Evolutionary conservation across 2,329 filamentous ascomycete species (phyloP), one percentile per base, ranked within the genome.

Genomic region (Penicillium corylophilum): DNA sequence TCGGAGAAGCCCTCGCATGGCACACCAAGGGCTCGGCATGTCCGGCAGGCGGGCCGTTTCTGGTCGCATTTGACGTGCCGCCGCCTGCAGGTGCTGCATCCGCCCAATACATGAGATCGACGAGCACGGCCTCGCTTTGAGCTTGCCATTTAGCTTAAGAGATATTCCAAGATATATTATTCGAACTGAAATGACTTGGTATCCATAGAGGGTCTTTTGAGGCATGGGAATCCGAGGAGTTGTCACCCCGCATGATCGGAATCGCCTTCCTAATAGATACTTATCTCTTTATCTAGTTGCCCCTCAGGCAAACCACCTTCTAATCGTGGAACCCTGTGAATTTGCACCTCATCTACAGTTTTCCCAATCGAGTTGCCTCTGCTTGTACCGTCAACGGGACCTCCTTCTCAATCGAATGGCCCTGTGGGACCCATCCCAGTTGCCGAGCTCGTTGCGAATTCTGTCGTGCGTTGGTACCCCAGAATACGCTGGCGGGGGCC

Each of bases 61-160:
- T 71, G 68, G 42, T 72, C 70, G 47, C 70, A 72, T 60, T 70
- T 71, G 28, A 70, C 62, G 55, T 71, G 68, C 28, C 68, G 65
- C 18, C 64, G 63, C 24, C 69, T 64, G 50, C 69, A 72, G 13
- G 65, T 70, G 39, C 53, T 63, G 50, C 70, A 72, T 15, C 65
- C 69, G 35, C 68, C 69, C 13, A 71, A 53, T 2, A 62, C 56
- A 54, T 71, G 68, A 29, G 64, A 62, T 53, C 65, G 61, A 38
- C 64, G 65, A 50, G 55, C 33, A 13, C 57, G 53, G 12, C 44
- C 28, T 44, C 50, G 48, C 33, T 55, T 57, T 4, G 56, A 53
- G 28, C 48, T 46, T 22, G 23, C 55, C 57, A 58, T 60, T 47
- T 13, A 16, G 7, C 29, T 35, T n/a, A 13, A 33, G n/a, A 8